These are phyloP conservation scores for Epipyxis sp. DNA, from an alignment of 108 stramenopile genomes.

Conservation along the genomic window DNA sequence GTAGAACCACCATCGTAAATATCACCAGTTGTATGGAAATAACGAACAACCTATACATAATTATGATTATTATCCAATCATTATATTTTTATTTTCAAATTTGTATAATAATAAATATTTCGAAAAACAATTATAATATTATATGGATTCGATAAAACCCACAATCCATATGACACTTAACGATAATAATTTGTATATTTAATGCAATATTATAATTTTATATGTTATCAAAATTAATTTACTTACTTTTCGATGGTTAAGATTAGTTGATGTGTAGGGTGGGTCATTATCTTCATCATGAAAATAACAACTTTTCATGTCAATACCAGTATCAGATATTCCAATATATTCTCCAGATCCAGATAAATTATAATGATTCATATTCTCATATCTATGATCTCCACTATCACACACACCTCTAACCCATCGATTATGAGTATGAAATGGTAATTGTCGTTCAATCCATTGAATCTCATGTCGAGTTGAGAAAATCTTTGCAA, in stretches of 20 bases:
- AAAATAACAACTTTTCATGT: slow-evolving; percentile 22
- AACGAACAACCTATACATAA: too few species aligned
- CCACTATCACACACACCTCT: neutral
- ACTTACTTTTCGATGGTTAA: slow-evolving; percentile 21
- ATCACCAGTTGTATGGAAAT: too few species aligned
- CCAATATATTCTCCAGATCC: slow-evolving; percentile 14
- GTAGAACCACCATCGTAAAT: neutral
- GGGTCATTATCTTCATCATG: neutral
- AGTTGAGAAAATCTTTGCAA: too few species aligned
- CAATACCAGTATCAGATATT: slow-evolving; percentile 16
- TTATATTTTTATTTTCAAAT: too few species aligned
- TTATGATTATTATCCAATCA: too few species aligned
- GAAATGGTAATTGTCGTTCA: neutral
- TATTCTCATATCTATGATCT: neutral
- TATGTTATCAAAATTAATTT: slow-evolving; percentile 2
- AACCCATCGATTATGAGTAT: slow-evolving; percentile 12
- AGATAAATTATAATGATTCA: slow-evolving; percentile 4
- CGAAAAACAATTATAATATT: too few species aligned
- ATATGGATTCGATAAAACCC: too few species aligned
- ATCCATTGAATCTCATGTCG: slow-evolving; percentile 11
- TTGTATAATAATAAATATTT: too few species aligned
- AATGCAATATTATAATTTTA: too few species aligned
- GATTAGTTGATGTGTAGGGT: slow-evolving; percentile 7
- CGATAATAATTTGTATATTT: too few species aligned
- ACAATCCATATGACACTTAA: too few species aligned